These are phyloP conservation scores for Fennellomyces sp. DNA, from an alignment of 371 early-diverging fungal species.

Conservation along the genomic window DNA sequence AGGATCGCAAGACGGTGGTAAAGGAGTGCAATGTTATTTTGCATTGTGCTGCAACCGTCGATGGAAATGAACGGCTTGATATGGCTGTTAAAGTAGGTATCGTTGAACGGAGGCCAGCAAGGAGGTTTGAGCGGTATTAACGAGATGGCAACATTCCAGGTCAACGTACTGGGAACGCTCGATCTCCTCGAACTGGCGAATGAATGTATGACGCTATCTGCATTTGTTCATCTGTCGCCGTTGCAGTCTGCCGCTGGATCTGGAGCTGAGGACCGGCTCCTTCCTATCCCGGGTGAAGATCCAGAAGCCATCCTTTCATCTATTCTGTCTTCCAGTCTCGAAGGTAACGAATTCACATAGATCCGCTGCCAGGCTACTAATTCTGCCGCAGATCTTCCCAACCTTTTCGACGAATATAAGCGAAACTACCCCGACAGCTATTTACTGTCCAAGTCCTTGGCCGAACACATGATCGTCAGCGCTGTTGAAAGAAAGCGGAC, in stretches of 20 bases:
- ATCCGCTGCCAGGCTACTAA: conserved; percentile 19
- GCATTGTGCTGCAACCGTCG: conserved; percentile 62
- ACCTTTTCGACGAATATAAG: conserved; percentile 11
- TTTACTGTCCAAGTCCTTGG: conserved; percentile 57
- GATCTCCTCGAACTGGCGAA: conserved; percentile 56
- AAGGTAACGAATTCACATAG: conserved; percentile 10
- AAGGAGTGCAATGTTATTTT: conserved; percentile 51
- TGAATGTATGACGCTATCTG: conserved; percentile 45
- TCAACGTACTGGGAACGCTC: conserved; percentile 57
- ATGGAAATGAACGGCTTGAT: conserved; percentile 57
- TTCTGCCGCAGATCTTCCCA: conserved; percentile 14
- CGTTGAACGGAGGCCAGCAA: background rate
- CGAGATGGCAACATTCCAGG: too few species aligned
- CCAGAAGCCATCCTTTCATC: conserved; percentile 36
- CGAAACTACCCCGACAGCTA: conserved; percentile 53
- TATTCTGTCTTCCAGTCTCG: conserved; percentile 13
- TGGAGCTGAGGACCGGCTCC: conserved; percentile 42
- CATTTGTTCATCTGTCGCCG: conserved; percentile 57
- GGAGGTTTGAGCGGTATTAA: background rate
- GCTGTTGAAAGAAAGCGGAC: conserved; percentile 40
- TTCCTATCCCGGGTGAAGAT: conserved; percentile 48
- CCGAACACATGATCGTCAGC: conserved; percentile 56
- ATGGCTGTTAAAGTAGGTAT: conserved; percentile 48
- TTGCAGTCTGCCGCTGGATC: conserved; percentile 34
- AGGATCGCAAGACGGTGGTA: conserved; percentile 42